Conservation (phyloP, 495 filamentous ascomycete species). For the Bathelium albidoporum region DNA sequence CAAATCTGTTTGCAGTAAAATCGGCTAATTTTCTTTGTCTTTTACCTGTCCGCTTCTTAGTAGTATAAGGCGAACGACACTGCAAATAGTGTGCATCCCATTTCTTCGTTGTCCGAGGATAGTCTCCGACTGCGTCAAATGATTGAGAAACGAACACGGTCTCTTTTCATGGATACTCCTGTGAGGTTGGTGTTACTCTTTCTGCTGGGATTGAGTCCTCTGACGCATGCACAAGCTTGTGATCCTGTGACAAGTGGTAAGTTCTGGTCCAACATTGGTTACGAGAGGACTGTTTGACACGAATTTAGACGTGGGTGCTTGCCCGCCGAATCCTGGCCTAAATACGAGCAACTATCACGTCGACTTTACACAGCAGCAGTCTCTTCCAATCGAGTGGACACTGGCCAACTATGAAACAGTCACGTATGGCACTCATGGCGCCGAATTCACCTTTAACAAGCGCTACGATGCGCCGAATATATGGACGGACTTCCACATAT, state of each 20-base stretch:
- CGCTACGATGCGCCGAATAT: neutral
- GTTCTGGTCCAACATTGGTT: neutral
- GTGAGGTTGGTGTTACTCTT: neutral
- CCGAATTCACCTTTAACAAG: conserved; percentile 1
- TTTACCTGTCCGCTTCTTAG: no score
- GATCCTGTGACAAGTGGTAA: neutral
- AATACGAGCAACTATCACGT: conserved; percentile 39
- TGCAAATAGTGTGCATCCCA: no score
- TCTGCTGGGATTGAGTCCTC: neutral
- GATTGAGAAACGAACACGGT: neutral
- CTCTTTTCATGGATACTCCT: neutral
- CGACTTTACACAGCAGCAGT: conserved; percentile 52
- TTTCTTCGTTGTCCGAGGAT: neutral
- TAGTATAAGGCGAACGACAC: no score
- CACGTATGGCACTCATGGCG: conserved; percentile 32
- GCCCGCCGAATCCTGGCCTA: conserved; percentile 56
- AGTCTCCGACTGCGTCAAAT: neutral
- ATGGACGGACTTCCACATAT: conserved; percentile 58
- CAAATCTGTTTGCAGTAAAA: no score
- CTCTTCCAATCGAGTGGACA: conserved; percentile 42
- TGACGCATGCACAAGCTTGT: neutral
- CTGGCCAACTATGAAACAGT: conserved; percentile 46
- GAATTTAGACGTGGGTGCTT: conserved; percentile 24
- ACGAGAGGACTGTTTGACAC: neutral
- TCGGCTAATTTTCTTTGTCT: no score